Evolutionary conservation across 1,139 yeast genomes (phyloP).

Genomic region (Diutina scorzettiae): DNA sequence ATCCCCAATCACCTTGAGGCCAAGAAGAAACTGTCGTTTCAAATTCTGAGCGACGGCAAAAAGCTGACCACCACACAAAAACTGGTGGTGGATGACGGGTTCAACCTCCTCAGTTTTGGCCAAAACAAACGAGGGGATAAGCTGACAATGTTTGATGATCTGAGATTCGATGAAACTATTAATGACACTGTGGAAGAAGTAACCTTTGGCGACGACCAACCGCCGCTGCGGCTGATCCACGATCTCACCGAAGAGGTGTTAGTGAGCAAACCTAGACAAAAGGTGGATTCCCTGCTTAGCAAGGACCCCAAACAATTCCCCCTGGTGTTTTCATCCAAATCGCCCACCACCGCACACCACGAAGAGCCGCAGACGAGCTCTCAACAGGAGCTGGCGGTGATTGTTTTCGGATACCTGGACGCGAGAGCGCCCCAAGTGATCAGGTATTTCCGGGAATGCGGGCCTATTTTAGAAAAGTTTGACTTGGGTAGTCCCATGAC

Average conservation of each 20-base stretch:
- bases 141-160: slow-evolving; percentile 12
- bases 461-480: slow-evolving; percentile 68
- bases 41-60: slow-evolving; percentile 16
- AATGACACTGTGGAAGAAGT: slow-evolving; percentile 19
- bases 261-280: slow-evolving; percentile 20
- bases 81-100: slow-evolving; percentile 13
- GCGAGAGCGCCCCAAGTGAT: slow-evolving; percentile 54
- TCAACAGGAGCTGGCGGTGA: slow-evolving; percentile 48
- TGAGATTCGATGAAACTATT: slow-evolving; percentile 19
- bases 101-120: slow-evolving; percentile 31
- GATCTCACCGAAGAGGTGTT: slow-evolving; percentile 39
- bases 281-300: slow-evolving; percentile 24
- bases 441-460: slow-evolving; percentile 69
- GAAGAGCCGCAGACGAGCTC: slow-evolving; percentile 13
- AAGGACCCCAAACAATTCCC: slow-evolving; percentile 29
- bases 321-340: background rate
- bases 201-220: slow-evolving; percentile 30
- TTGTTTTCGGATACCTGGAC: slow-evolving; percentile 87
- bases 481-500: slow-evolving; percentile 22
- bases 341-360: background rate
- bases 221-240: slow-evolving; percentile 50
- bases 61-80: slow-evolving; percentile 9
- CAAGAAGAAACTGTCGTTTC: slow-evolving; percentile 32
- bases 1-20: slow-evolving; percentile 46
- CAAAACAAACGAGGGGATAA: slow-evolving; percentile 12